Conservation (phyloP, 2,329 filamentous ascomycete genomes). For the Bipolaris victoriae region DNA sequence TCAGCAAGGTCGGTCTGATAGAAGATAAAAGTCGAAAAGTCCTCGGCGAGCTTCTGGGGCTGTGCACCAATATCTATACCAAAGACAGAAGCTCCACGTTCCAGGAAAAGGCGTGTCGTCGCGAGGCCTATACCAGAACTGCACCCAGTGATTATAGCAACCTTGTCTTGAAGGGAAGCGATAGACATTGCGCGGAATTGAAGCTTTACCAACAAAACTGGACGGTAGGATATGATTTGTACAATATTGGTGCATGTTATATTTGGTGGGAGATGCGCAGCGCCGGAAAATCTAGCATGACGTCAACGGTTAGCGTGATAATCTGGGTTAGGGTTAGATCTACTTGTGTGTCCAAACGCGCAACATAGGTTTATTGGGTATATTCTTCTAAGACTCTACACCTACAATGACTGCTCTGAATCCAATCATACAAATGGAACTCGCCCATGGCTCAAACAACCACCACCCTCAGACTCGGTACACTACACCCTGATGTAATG, state of each 20-base stretch:
- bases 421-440: no score
- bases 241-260: background rate
- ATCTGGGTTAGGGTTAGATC: background rate
- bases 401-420: no score
- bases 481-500: background rate
- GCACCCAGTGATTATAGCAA: slow-evolving; percentile 39
- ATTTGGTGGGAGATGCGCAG: background rate
- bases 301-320: slow-evolving; percentile 18
- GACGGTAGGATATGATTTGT: no score
- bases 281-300: slow-evolving; percentile 17
- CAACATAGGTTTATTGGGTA: no score
- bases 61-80: slow-evolving; percentile 36
- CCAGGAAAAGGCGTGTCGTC: slow-evolving; percentile 32
- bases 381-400: no score
- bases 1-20: slow-evolving; percentile 33
- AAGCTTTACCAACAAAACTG: no score
- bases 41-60: slow-evolving; percentile 22
- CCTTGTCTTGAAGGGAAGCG: slow-evolving; percentile 31
- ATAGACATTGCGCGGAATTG: slow-evolving; percentile 22
- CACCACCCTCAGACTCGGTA: background rate
- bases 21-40: slow-evolving; percentile 30
- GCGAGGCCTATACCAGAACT: slow-evolving; percentile 41
- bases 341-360: background rate
- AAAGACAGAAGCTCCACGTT: slow-evolving; percentile 36
- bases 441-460: no score